Evolutionary conservation across 768 basidiomycete species (phyloP).

Genomic region (Boletus tomentosulus): DNA sequence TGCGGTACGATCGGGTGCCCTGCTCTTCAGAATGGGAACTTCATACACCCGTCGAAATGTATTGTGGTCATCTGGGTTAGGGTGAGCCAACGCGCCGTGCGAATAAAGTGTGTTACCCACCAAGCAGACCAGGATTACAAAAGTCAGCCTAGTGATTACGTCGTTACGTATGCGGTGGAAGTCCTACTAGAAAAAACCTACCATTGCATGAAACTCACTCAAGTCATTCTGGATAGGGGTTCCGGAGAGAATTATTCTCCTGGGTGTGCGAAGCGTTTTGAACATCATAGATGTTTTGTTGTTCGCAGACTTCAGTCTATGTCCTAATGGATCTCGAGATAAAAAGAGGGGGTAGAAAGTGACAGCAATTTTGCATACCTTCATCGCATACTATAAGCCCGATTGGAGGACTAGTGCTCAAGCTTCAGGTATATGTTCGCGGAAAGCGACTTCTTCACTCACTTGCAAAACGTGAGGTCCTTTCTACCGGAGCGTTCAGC

Average conservation of each 20-base stretch:
- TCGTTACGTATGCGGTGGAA: neutral
- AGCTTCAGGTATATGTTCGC: neutral
- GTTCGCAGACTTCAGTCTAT: constrained; percentile 87
- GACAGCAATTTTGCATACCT: constrained; percentile 40
- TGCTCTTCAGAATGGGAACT: constrained; percentile 78
- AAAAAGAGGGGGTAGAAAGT: neutral
- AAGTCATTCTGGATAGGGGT: constrained; percentile 98
- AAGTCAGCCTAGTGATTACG: constrained; percentile 66
- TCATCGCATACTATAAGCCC: constrained; percentile 95
- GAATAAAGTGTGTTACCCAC: constrained; percentile 33
- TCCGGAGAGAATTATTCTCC: constrained; percentile 87
- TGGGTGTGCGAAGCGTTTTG: constrained; percentile 64
- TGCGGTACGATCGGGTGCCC: constrained; percentile 66
- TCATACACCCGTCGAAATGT: constrained; percentile 83
- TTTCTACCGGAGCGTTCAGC: constrained; percentile 32
- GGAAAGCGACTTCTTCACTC: constrained; percentile 20
- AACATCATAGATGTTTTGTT: constrained; percentile 91
- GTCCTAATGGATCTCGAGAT: constrained; percentile 46
- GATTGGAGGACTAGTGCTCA: constrained; percentile 67
- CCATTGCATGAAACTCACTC: constrained; percentile 95
- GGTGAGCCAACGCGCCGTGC: neutral
- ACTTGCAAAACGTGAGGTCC: constrained; percentile 64
- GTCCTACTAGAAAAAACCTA: constrained; percentile 30
- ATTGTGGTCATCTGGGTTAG: constrained; percentile 59
- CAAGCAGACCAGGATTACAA: constrained; percentile 88